phyloP scores from a whole-genome alignment of 2,329 filamentous ascomycete genomes.

The Trichoderma sp. region DNA sequence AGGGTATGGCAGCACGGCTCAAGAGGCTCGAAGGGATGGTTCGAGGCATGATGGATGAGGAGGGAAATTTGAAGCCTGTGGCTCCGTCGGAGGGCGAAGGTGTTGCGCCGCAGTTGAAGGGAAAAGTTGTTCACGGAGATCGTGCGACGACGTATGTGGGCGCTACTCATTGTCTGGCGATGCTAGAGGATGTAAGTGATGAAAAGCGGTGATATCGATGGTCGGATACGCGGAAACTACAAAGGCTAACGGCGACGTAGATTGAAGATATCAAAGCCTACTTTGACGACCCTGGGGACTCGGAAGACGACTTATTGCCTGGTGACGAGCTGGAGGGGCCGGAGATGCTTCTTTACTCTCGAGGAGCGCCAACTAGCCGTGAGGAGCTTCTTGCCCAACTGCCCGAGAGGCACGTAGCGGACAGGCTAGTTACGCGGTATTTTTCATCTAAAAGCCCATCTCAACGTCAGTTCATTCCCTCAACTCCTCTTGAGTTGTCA shows the following conservation, averaged over 20 bases:
- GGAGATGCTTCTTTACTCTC: constrained; percentile 44
- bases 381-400: constrained; percentile 47
- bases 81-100: constrained; percentile 17
- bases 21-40: constrained; percentile 57
- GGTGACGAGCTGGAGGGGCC: constrained; percentile 36
- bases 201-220: background rate
- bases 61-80: constrained; percentile 23
- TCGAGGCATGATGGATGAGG: constrained; percentile 50
- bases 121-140: constrained; percentile 44
- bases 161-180: constrained; percentile 58
- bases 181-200: constrained; percentile 52
- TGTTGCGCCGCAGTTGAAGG: constrained; percentile 29
- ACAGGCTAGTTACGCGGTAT: constrained; percentile 51
- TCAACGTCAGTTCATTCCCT: constrained; percentile 39
- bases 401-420: constrained; percentile 45
- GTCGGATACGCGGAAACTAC: background rate
- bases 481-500: background rate
- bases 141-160: constrained; percentile 52
- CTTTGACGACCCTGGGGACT: constrained; percentile 48
- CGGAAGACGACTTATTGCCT: constrained; percentile 34
- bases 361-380: constrained; percentile 38
- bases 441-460: constrained; percentile 53
- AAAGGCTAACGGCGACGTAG: constrained; percentile 31
- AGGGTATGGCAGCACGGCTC: constrained; percentile 53
- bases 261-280: constrained; percentile 58